Conservation (phyloP, 148 eudicot species). For the Rhododendron ferrugineum region DNA sequence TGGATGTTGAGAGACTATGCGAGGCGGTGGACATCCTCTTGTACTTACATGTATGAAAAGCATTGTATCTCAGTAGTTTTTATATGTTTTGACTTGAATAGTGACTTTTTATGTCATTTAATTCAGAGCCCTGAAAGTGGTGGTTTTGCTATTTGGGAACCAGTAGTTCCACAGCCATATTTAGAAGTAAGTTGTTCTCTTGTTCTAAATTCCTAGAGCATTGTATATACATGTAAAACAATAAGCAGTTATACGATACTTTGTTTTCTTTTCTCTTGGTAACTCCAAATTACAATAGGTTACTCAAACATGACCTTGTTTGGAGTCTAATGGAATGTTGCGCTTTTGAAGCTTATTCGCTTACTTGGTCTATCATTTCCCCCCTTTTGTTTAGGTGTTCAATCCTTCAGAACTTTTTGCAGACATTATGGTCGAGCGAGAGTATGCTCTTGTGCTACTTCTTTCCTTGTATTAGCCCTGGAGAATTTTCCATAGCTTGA, state of each 20-base stretch:
- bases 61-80: background rate
- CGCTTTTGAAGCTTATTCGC: background rate
- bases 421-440: slow-evolving; percentile 24
- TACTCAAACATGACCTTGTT: background rate
- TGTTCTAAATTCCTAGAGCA: background rate
- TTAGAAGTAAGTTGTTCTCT: slow-evolving; percentile 14
- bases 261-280: too few relatives aligned
- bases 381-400: slow-evolving; percentile 12
- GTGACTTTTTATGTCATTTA: background rate
- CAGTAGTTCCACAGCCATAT: slow-evolving; percentile 24
- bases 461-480: background rate
- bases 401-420: slow-evolving; percentile 35
- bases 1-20: slow-evolving; percentile 1
- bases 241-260: background rate
- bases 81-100: background rate
- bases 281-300: background rate
- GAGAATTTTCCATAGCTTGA: background rate
- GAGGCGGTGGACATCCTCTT: slow-evolving; percentile 16
- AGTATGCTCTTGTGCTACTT: slow-evolving; percentile 28
- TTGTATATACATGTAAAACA: background rate
- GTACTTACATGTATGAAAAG: slow-evolving; percentile 11
- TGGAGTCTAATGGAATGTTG: background rate
- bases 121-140: slow-evolving; percentile 25
- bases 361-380: background rate
- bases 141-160: slow-evolving; percentile 41